Conservation (phyloP, 2,329 filamentous ascomycete genomes). For the Beauveria varroae region DNA sequence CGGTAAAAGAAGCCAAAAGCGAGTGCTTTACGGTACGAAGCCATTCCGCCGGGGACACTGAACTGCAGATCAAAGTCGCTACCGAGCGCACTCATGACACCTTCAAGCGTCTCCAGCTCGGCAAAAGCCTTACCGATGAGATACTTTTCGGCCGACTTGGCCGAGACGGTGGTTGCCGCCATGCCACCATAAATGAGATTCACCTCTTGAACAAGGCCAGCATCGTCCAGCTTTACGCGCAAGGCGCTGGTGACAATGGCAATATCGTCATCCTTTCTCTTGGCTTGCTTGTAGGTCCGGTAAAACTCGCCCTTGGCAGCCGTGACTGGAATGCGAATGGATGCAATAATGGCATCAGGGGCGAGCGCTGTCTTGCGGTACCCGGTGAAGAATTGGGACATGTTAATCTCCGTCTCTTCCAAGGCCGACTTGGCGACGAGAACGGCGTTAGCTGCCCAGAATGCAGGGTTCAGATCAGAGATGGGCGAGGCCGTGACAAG, state of each 20-base stretch:
- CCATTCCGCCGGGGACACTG: constrained; percentile 94
- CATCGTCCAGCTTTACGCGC: constrained; percentile 62
- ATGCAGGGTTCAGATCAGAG: constrained; percentile 89
- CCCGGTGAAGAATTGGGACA: constrained; percentile 86
- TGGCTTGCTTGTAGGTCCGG: constrained; percentile 89
- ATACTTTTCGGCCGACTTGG: constrained; percentile 68
- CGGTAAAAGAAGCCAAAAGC: constrained; percentile 94
- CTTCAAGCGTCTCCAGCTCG: constrained; percentile 77
- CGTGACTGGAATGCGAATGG: constrained; percentile 76
- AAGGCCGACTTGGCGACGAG: constrained; percentile 71
- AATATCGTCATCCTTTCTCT: constrained; percentile 96
- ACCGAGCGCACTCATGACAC: constrained; percentile 81
- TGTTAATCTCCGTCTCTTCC: constrained; percentile 75
- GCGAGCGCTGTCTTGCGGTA: constrained; percentile 81
- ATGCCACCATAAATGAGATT: constrained; percentile 91
- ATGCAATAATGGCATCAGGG: constrained; percentile 74
- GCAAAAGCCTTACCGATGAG: constrained; percentile 72
- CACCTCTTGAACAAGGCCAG: constrained; percentile 62
- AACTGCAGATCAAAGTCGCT: constrained; percentile 83
- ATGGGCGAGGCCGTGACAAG: constrained; percentile 92
- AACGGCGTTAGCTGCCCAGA: constrained; percentile 78
- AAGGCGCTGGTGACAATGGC: constrained; percentile 91
- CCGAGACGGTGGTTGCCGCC: constrained; percentile 85
- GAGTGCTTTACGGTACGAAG: constrained; percentile 84
- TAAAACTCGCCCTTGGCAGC: constrained; percentile 72